phyloP scores from a whole-genome alignment of 2,329 filamentous ascomycete species.

The Sporothrix luriei region DNA sequence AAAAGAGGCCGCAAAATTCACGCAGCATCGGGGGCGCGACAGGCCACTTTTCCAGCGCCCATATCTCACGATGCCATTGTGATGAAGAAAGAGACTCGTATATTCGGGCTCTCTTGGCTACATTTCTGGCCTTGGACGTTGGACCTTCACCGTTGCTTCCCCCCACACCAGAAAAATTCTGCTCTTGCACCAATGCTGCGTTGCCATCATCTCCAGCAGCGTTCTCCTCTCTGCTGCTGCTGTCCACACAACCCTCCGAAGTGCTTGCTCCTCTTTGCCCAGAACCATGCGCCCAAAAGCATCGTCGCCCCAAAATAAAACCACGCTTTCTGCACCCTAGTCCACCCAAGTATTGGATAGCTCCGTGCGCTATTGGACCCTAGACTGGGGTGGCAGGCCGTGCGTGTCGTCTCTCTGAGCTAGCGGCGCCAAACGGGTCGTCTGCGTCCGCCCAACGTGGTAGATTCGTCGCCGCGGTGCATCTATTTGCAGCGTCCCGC shows the following conservation, averaged over 20 bases:
- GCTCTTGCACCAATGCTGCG: conserved; percentile 16
- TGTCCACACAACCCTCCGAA: conserved; percentile 2
- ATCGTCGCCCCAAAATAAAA: conserved; percentile 24
- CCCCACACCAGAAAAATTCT: conserved; percentile 23
- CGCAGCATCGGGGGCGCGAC: conserved; percentile 1
- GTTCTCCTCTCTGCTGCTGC: not conserved
- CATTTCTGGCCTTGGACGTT: not conserved
- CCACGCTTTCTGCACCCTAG: conserved; percentile 16
- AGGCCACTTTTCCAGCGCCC: conserved; percentile 5
- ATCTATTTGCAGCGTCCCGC: not conserved
- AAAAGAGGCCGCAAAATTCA: not conserved
- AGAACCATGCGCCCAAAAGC: conserved; percentile 4
- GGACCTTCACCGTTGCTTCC: conserved; percentile 1
- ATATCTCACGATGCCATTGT: conserved; percentile 15
- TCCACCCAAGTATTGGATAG: conserved; percentile 29
- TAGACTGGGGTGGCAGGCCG: conserved; percentile 25
- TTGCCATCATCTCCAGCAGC: conserved; percentile 25
- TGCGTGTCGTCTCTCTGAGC: conserved; percentile 2
- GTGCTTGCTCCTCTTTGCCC: conserved; percentile 1
- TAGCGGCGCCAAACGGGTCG: conserved; percentile 25
- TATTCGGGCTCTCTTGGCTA: not conserved
- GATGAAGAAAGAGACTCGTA: not conserved
- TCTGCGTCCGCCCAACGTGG: not conserved
- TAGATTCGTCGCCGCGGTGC: not conserved
- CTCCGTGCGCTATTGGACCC: conserved; percentile 33